Evolutionary conservation across 352 stramenopile genomes (phyloP).

Genomic region (Pythium plurisporium): DNA sequence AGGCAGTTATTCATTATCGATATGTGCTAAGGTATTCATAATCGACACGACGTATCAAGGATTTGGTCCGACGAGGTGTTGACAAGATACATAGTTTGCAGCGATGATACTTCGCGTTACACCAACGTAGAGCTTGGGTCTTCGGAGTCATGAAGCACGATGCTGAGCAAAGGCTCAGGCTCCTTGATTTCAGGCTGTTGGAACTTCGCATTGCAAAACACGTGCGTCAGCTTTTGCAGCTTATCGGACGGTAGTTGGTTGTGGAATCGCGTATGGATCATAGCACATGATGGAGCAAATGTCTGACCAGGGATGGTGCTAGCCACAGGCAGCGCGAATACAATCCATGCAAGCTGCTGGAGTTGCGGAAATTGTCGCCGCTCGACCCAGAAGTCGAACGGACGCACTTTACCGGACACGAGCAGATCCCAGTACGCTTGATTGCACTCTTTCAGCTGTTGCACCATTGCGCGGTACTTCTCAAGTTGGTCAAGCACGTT

Average conservation of each 20-base stretch:
- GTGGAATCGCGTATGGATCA: slow-evolving; percentile 43
- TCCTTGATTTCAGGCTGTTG: slow-evolving; percentile 20
- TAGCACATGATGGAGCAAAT: slow-evolving; percentile 29
- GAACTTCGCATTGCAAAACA: slow-evolving; percentile 54
- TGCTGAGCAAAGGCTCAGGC: slow-evolving; percentile 17
- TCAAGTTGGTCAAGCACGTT: slow-evolving; percentile 48
- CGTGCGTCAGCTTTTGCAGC: slow-evolving; percentile 52
- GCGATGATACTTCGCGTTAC: no score
- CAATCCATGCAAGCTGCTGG: slow-evolving; percentile 48
- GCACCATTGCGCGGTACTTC: slow-evolving; percentile 44
- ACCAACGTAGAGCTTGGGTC: slow-evolving; percentile 19
- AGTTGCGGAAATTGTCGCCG: slow-evolving; percentile 52
- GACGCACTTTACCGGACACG: slow-evolving; percentile 35
- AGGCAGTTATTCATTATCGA: no score
- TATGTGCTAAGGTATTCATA: no score
- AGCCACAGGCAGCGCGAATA: slow-evolving; percentile 51
- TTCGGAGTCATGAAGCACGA: slow-evolving; percentile 20
- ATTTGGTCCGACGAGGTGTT: no score
- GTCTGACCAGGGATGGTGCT: slow-evolving; percentile 31
- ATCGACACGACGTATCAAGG: no score
- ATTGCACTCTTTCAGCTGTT: slow-evolving; percentile 52
- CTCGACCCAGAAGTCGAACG: slow-evolving; percentile 60
- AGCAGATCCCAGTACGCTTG: slow-evolving; percentile 51
- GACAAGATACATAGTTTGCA: no score
- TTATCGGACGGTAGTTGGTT: slow-evolving; percentile 33